phyloP scores from a whole-genome alignment of 345 rosid species.

The Populus simonii region DNA sequence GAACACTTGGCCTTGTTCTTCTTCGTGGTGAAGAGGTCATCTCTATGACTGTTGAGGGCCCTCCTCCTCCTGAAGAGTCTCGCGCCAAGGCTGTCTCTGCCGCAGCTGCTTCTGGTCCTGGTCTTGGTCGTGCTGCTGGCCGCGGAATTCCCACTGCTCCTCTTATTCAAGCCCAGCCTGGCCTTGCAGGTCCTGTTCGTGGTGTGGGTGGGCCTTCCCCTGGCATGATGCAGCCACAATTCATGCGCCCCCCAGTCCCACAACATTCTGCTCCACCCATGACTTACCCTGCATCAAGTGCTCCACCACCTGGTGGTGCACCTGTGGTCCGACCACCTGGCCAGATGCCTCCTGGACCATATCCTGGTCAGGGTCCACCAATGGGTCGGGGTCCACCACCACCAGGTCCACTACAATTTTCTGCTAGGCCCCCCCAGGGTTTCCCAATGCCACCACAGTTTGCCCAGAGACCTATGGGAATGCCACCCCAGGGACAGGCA shows the following conservation, averaged over 20 bases:
- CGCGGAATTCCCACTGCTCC: conserved; percentile 93
- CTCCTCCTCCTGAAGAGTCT: conserved; percentile 97
- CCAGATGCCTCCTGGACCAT: conserved; percentile 60
- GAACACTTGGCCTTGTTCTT: conserved; percentile 89
- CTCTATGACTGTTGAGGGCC: conserved; percentile 98
- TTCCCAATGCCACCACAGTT: conserved; percentile 37
- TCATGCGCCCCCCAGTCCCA: conserved; percentile 66
- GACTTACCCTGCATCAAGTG: conserved; percentile 43
- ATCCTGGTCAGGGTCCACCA: conserved; percentile 60
- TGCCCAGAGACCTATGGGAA: conserved; percentile 66
- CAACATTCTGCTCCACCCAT: conserved; percentile 75
- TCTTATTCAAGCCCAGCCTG: conserved; percentile 93
- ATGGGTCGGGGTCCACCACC: conserved; percentile 62
- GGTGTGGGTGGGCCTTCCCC: conserved; percentile 98
- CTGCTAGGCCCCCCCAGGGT: conserved; percentile 23
- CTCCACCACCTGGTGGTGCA: conserved; percentile 24
- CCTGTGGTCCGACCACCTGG: conserved; percentile 82
- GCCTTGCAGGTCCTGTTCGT: conserved; percentile 89
- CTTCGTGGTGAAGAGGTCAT: conserved; percentile 97
- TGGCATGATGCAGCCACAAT: conserved; percentile 98
- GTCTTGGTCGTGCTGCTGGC: conserved; percentile 96
- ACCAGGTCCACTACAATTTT: conserved; percentile 47
- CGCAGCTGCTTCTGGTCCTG: conserved; percentile 72
- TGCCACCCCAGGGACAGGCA: conserved; percentile 57
- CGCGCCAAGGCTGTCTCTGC: conserved; percentile 77